Percentiles rank a stretch among this genome's conserved stretches.
phyloP scores from a whole-genome alignment of 2,329 filamentous ascomycete genomes.

The Aspergillus sp. region DNA sequence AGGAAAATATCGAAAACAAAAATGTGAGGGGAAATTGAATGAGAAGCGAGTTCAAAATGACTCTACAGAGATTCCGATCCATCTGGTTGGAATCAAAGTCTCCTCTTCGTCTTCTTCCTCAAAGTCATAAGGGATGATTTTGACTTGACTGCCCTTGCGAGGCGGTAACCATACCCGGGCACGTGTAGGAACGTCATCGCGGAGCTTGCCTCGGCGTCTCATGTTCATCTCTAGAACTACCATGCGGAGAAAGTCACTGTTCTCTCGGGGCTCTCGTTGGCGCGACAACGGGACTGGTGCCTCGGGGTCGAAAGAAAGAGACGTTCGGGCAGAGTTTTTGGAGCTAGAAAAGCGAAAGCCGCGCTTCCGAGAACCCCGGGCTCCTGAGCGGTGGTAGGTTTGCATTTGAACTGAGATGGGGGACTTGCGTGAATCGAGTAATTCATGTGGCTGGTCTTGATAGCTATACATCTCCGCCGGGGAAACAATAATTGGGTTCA shows the following conservation, averaged over 20 bases:
- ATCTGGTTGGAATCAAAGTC: constrained; percentile 33
- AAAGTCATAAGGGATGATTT: constrained; percentile 20
- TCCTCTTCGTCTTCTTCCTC: constrained; percentile 26
- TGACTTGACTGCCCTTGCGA: constrained; percentile 41
- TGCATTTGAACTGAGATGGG: constrained; percentile 66
- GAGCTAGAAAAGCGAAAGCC: constrained; percentile 46
- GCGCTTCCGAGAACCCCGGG: constrained; percentile 32
- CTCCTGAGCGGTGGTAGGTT: constrained; percentile 56
- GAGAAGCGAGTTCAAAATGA: constrained; percentile 7
- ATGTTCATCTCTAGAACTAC: constrained; percentile 72
- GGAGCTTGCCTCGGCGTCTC: constrained; percentile 65
- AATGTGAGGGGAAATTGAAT: background rate
- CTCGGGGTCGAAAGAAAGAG: constrained; percentile 40
- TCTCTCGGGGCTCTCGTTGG: constrained; percentile 67
- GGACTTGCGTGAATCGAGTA: constrained; percentile 38
- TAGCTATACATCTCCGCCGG: constrained; percentile 52
- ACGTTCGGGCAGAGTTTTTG: constrained; percentile 47
- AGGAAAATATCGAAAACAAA: constrained; percentile 11
- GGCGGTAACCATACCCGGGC: constrained; percentile 66
- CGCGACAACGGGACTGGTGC: constrained; percentile 50
- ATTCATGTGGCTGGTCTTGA: constrained; percentile 44
- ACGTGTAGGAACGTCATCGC: constrained; percentile 57
- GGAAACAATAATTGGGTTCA: constrained; percentile 60
- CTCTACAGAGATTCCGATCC: constrained; percentile 34
- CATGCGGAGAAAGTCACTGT: constrained; percentile 66